These are phyloP conservation scores for Mariannaea sp. DNA, from an alignment of 2,329 filamentous ascomycete genomes.

Conservation along the genomic window DNA sequence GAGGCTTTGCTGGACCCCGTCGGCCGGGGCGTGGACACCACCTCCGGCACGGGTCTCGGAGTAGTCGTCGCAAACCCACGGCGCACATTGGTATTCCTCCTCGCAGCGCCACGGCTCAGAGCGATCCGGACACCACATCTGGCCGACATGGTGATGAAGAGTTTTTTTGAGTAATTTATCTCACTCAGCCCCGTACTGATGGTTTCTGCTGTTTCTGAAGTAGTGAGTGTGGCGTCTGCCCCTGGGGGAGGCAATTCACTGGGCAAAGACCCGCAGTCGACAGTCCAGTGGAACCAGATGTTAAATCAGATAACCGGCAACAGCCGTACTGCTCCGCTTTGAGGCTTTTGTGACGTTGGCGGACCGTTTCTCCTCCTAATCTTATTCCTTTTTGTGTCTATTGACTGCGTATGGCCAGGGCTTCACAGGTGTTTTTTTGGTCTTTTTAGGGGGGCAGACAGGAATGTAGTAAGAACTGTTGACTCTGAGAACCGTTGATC, in stretches of 20 bases:
- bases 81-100: constrained; percentile 3
- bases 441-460: neutral
- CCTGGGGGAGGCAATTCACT: constrained; percentile 13
- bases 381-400: neutral
- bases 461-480: neutral
- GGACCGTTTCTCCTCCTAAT: no score
- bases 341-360: constrained; percentile 18
- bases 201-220: neutral
- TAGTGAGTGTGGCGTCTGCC: constrained; percentile 1
- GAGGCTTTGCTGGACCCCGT: constrained; percentile 12
- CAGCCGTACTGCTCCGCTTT: constrained; percentile 16
- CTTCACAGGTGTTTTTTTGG: constrained; percentile 3
- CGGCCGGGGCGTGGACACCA: constrained; percentile 5
- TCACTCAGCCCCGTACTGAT: neutral
- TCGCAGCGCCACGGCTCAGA: constrained; percentile 23
- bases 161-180: neutral
- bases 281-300: constrained; percentile 10
- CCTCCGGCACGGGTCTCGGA: constrained; percentile 13
- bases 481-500: constrained; percentile 10
- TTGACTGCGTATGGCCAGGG: neutral
- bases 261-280: constrained; percentile 13
- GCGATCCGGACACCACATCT: constrained; percentile 26
- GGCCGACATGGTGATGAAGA: constrained; percentile 28
- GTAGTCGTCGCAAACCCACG: constrained; percentile 24
- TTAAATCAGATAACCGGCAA: constrained; percentile 18